Percentiles rank a stretch among this genome's conserved stretches.
Evolutionary conservation across 1,284 basidiomycete species (phyloP).

Genomic region (Xerocomus amazonicus): DNA sequence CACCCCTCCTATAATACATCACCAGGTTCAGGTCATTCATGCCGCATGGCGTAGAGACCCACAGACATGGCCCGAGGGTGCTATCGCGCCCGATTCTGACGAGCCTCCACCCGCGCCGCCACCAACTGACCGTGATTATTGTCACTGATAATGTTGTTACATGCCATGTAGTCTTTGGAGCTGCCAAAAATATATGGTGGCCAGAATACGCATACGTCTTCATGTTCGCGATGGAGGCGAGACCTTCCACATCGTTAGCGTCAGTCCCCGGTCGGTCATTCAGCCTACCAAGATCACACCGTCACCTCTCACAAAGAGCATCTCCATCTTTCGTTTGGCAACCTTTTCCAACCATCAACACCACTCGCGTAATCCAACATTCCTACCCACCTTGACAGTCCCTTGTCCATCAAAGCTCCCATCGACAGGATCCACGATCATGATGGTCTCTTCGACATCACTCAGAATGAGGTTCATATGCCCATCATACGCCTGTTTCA

Average conservation of each 20-base stretch:
- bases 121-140: constrained; percentile 1
- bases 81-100: constrained; percentile 55
- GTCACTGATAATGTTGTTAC: constrained; percentile 9
- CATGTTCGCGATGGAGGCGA: constrained; percentile 70
- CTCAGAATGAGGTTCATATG: constrained; percentile 99
- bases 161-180: constrained; percentile 7
- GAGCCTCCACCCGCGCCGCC: constrained; percentile 27
- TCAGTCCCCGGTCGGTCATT: neutral
- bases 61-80: constrained; percentile 65
- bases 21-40: constrained; percentile 65
- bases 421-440: constrained; percentile 78
- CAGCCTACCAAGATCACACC: constrained; percentile 83
- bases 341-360: constrained; percentile 51
- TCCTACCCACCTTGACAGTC: constrained; percentile 55
- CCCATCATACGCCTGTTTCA: constrained; percentile 89
- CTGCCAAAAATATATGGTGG: constrained; percentile 29
- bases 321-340: constrained; percentile 92
- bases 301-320: constrained; percentile 97
- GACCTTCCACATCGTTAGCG: constrained; percentile 45
- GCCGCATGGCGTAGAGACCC: constrained; percentile 68
- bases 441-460: constrained; percentile 95
- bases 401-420: constrained; percentile 46
- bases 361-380: neutral
- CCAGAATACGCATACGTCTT: neutral
- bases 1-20: constrained; percentile 7